phyloP scores from a whole-genome alignment of 1,139 yeast species.

The Suhomyces wounanorum region DNA sequence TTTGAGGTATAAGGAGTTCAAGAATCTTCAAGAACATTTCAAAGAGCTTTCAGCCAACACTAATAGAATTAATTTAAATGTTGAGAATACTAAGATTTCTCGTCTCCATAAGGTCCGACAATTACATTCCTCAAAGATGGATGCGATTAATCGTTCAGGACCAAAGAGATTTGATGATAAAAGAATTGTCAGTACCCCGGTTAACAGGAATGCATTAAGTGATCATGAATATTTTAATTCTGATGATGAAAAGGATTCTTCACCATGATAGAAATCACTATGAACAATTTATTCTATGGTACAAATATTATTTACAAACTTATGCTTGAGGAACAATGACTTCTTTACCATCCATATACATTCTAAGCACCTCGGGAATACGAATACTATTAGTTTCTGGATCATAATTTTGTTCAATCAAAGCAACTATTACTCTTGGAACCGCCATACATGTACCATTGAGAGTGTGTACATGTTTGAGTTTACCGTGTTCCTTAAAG shows the following conservation, averaged over 20 bases:
- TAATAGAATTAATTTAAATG: conserved; percentile 10
- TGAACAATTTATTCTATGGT: not conserved
- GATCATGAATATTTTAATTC: conserved; percentile 24
- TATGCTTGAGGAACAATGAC: conserved; percentile 23
- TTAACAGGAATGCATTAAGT: conserved; percentile 2
- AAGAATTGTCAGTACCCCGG: conserved; percentile 38
- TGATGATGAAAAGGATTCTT: conserved; percentile 15
- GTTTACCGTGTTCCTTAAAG: conserved; percentile 37
- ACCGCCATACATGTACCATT: conserved; percentile 97
- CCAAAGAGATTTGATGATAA: conserved; percentile 17
- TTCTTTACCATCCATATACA: conserved; percentile 64
- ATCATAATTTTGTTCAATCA: conserved; percentile 82
- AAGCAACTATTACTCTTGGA: conserved; percentile 86
- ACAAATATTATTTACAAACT: conserved; percentile 2
- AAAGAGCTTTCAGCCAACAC: conserved; percentile 21
- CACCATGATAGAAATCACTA: not conserved
- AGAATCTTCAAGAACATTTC: conserved; percentile 28
- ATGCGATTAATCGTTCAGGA: conserved; percentile 20
- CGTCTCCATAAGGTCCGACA: conserved; percentile 31
- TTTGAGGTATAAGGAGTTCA: conserved; percentile 29
- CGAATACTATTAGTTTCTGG: conserved; percentile 51
- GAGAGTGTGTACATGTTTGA: conserved; percentile 71
- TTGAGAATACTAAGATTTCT: conserved; percentile 8
- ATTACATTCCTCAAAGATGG: conserved; percentile 31
- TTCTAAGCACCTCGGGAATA: conserved; percentile 70